Evolutionary conservation across 1,284 basidiomycete species (phyloP).

Genomic region (Rhodotorula mucilaginosa): DNA sequence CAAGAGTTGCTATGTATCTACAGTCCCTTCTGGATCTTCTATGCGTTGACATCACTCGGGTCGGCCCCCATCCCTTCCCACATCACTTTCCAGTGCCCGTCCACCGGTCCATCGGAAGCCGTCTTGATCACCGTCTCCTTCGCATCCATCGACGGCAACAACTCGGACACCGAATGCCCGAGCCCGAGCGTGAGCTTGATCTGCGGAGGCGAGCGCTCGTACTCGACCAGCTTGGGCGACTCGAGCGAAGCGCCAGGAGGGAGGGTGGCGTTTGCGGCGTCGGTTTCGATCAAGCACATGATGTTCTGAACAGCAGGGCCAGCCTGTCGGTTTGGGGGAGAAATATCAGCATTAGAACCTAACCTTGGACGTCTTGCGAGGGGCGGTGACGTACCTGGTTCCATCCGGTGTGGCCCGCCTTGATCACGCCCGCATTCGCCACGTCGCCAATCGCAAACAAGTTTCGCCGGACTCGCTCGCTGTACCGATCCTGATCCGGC

Average conservation of each 20-base stretch:
- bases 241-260: not conserved
- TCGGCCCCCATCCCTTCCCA: conserved; percentile 36
- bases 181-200: conserved; percentile 71
- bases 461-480: conserved; percentile 50
- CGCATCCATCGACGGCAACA: conserved; percentile 26
- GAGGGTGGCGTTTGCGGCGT: conserved; percentile 7
- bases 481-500: conserved; percentile 5
- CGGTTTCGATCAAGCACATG: conserved; percentile 44
- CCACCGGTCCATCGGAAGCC: conserved; percentile 29
- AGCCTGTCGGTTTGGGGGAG: conserved; percentile 24
- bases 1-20: too few species aligned
- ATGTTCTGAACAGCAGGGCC: conserved; percentile 49
- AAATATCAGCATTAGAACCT: too few species aligned
- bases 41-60: not conserved
- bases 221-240: conserved; percentile 55
- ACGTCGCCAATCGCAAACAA: conserved; percentile 67
- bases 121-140: conserved; percentile 29
- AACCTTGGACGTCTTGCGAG: not conserved
- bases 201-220: conserved; percentile 59
- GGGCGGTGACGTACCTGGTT: conserved; percentile 36
- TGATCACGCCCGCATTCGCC: conserved; percentile 66
- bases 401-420: conserved; percentile 63
- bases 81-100: conserved; percentile 33
- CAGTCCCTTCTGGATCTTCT: too few species aligned
- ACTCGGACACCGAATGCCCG: conserved; percentile 32